Evolutionary conservation across 2,329 filamentous ascomycete species (phyloP), one percentile per base, ranked within the genome.

Genomic region (Lasiodiplodia sp.): DNA sequence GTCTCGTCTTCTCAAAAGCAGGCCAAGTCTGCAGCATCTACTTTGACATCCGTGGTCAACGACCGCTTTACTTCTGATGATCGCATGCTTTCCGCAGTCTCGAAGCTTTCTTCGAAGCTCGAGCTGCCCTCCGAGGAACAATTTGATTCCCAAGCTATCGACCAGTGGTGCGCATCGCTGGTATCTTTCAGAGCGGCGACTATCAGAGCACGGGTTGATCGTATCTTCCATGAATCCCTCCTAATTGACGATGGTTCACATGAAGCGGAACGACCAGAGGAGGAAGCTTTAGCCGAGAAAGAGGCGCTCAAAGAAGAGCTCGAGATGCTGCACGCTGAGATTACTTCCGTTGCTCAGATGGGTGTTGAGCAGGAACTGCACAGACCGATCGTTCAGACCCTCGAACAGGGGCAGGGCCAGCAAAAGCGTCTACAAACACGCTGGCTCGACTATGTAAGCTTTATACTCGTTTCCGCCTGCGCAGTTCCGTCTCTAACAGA

Each of bases 281-380:
- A 80, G 5, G 85, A 87, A 60, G 82, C 85, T 11, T 80, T 79
- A 16, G 82, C 84, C 3, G 85, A 87, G 28, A 83, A 86, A 28
- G 78, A 79, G 7, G 84, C 84, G 1, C 75, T 91, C 2, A 86
- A 89, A 72, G 85, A 86, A 38, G 91, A 92, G 73, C 82, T 93
- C 0, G 89, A 92, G 71, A 91, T 89, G 4, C 81, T 93, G 3
- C 90, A 91, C 72, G 82, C 88, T 0, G 91, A 93, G 74, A 89
- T 93, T 51, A 80, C 90, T 0, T 87, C 90, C 0, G 88, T 93
- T 2, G 87, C 89, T 7, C 87, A 91, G 70, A 92, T 93, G 87
- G 88, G 90, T 0, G 84, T 89, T 0, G 89, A 92, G 71, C 87
- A 91, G 72, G 88, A 91, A 74, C 86, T 89, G 71, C 82, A 91